Evolutionary conservation across 331 rosid genomes (phyloP).

Genomic region (Phaseolus coccineus): DNA sequence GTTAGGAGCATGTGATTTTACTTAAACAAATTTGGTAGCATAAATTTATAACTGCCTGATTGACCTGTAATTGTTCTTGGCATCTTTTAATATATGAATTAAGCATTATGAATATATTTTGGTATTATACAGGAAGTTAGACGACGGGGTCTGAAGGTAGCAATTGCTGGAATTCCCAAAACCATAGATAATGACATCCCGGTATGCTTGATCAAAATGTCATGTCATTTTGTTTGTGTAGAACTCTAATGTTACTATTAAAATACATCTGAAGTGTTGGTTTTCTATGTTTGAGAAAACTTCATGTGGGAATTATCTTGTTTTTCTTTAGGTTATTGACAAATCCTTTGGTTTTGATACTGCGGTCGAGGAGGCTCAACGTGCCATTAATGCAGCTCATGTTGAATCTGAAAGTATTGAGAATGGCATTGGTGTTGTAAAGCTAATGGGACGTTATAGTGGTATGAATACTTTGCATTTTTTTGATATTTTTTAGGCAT

Average conservation of each 20-base stretch:
- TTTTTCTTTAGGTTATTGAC: conserved; percentile 80
- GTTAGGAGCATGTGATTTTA: conserved; percentile 7
- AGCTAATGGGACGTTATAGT: conserved; percentile 94
- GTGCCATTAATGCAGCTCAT: conserved; percentile 97
- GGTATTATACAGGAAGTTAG: conserved; percentile 71
- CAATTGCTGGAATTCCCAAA: conserved; percentile 87
- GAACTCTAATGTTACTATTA: conserved; percentile 2
- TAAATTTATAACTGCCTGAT: conserved; percentile 23
- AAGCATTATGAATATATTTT: conserved; percentile 36
- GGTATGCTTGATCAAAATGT: conserved; percentile 53
- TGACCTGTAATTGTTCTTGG: conserved; percentile 24
- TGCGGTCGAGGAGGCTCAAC: conserved; percentile 99
- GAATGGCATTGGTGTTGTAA: conserved; percentile 93
- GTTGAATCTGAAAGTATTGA: conserved; percentile 89
- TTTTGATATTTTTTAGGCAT: conserved; percentile 37
- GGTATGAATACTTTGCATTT: conserved; percentile 69
- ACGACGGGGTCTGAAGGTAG: conserved; percentile 87
- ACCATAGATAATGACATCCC: conserved; percentile 97
- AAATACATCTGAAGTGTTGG: conserved; percentile 12
- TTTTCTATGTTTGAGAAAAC: conserved; percentile 27
- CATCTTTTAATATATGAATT: conserved; percentile 21
- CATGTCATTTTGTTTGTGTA: conserved; percentile 17
- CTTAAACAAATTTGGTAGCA: conserved; percentile 3
- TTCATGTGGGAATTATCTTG: conserved; percentile 36
- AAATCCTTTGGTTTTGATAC: conserved; percentile 95